These are phyloP conservation scores for Eutrema heterophyllum DNA, from an alignment of 345 rosid genomes.

Conservation along the genomic window DNA sequence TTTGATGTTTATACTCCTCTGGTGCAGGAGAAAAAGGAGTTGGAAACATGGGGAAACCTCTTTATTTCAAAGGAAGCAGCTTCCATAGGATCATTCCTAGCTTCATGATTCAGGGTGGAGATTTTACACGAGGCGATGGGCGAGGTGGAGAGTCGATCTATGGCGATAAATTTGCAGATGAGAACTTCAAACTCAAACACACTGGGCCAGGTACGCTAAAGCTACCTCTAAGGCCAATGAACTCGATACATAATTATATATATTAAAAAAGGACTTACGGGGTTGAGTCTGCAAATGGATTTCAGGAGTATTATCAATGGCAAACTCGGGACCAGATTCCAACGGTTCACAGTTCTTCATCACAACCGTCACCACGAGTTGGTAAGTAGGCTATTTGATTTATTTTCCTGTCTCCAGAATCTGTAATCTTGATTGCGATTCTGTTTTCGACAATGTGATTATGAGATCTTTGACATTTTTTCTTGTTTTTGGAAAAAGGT, in stretches of 20 bases:
- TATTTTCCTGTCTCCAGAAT: not conserved
- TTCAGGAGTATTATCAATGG: constrained; percentile 79
- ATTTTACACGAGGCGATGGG: constrained; percentile 89
- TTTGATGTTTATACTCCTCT: constrained; percentile 2
- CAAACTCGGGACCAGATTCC: constrained; percentile 78
- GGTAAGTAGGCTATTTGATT: constrained; percentile 38
- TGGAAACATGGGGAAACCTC: constrained; percentile 82
- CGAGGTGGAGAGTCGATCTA: constrained; percentile 94
- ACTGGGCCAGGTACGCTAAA: constrained; percentile 57
- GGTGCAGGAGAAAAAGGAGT: constrained; percentile 80
- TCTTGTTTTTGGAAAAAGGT: constrained; percentile 40
- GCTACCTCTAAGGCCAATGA: not conserved
- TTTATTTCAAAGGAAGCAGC: constrained; percentile 65
- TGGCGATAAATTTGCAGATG: constrained; percentile 79
- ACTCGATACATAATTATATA: not conserved
- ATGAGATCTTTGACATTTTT: not conserved
- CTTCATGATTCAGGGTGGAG: constrained; percentile 98
- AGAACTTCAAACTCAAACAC: constrained; percentile 90
- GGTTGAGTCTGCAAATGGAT: constrained; percentile 1
- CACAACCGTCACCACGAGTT: constrained; percentile 72
- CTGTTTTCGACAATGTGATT: not conserved
- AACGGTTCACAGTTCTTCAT: constrained; percentile 95
- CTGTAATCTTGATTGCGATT: not conserved
- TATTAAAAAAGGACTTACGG: not conserved
- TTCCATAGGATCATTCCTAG: constrained; percentile 92